Evolutionary conservation across 306 rosid genomes (phyloP), one percentile per base, ranked within the genome.

Genomic region (Quercus gilva): DNA sequence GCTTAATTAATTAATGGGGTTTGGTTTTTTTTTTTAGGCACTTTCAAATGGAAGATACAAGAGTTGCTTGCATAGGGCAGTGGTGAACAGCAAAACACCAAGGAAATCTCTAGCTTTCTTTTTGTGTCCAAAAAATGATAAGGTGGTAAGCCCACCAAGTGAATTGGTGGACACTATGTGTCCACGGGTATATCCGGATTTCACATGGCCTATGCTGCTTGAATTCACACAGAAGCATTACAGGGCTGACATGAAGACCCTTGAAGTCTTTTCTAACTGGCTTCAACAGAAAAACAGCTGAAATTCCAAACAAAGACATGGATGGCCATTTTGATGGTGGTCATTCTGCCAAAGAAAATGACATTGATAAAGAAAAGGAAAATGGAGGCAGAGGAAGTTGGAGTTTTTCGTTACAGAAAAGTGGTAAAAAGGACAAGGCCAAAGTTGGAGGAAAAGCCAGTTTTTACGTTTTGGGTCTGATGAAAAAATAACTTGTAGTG

Each of bases 21-120:
- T 74, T 74, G 5, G 5, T 0, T 12, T 43, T 37, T 13, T 13
- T 25, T 31, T 45, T 68, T 65, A 94, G 99, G 99, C 98, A 19
- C 94, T 93, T 60, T 87, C 98, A 70, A 96, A 96, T 79, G 99
- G 99, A 45, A 93, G 86, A 57, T 96, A 86, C 94, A 91, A 89
- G 87, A 96, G 99, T 75, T 93, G 99, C 70, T 83, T 93, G 89
- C 99, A 96, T 84, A 75, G 98, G 75, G 98, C 99, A 70, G 99
- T 96, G 89, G 99, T 96, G 89, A 93, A 96, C 86, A 89, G 85
- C 65, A 58, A 85, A 78, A 83, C 77, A 25, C 80, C 96, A 51
- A 91, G 98, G 65, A 96, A 96, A 81, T 96, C 99, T 2, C 87
- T 96, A 5, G 99, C 99, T 67, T 93, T 96, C 87, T 96, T 93